Percentiles rank a stretch among this genome's conserved stretches.
Evolutionary conservation across 192 early-diverging fungal genomes (phyloP).

Genomic region (Chytriomyces hyalinus): DNA sequence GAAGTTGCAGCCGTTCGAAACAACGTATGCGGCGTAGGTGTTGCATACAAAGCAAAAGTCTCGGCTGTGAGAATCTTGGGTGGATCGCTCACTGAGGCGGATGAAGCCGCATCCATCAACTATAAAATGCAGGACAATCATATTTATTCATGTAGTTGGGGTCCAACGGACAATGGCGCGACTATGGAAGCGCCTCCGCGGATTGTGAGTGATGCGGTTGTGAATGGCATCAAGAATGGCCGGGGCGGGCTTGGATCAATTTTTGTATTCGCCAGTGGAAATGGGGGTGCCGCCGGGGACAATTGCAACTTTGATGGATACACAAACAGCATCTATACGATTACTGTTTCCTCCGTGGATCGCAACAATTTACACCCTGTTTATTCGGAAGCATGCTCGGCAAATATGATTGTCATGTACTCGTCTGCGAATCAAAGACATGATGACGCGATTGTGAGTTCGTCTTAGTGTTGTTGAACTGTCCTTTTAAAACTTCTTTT

Average conservation of each 20-base stretch:
- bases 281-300: conserved; percentile 79
- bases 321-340: conserved; percentile 94
- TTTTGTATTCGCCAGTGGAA: conserved; percentile 94
- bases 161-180: conserved; percentile 86
- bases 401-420: conserved; percentile 87
- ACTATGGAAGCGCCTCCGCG: conserved; percentile 83
- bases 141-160: conserved; percentile 98
- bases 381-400: conserved; percentile 88
- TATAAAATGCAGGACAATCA: conserved; percentile 86
- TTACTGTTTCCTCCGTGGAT: conserved; percentile 89
- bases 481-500: conserved; percentile 9
- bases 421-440: conserved; percentile 66
- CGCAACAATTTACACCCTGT: conserved; percentile 75
- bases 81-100: conserved; percentile 84
- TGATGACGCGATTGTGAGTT: conserved; percentile 72
- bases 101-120: conserved; percentile 90
- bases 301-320: conserved; percentile 96
- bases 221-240: conserved; percentile 85
- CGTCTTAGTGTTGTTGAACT: neutral
- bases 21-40: conserved; percentile 90
- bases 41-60: conserved; percentile 87
- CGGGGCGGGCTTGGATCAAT: conserved; percentile 84
- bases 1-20: conserved; percentile 93
- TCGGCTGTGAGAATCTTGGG: conserved; percentile 88
- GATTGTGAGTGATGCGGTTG: conserved; percentile 81